Evolutionary conservation across 257 asterid genomes (phyloP).

Genomic region (Forsythia suspensa): DNA sequence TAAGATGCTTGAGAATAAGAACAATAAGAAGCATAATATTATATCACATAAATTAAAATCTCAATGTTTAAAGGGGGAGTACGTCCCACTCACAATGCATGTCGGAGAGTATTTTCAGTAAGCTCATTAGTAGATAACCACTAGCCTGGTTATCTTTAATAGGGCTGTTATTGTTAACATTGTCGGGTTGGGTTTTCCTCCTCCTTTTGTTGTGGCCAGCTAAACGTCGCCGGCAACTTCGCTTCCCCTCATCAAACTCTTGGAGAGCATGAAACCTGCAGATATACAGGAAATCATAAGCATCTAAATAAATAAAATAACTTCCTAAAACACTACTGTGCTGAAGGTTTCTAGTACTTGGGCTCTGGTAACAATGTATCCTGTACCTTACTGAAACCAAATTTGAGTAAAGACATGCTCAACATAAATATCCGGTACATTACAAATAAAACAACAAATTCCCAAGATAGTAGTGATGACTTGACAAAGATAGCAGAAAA

Average conservation of each 20-base stretch:
- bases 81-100: constrained; percentile 55
- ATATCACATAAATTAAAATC: constrained; percentile 11
- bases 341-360: neutral
- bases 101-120: constrained; percentile 73
- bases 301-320: neutral
- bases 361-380: neutral
- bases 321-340: neutral
- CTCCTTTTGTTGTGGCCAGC: constrained; percentile 87
- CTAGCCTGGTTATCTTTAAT: constrained; percentile 56
- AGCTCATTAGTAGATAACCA: constrained; percentile 62
- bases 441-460: neutral
- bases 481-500: no score
- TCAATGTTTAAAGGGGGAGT: neutral
- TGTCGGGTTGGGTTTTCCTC: constrained; percentile 66
- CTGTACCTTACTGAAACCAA: neutral
- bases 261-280: constrained; percentile 79
- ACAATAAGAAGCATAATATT: neutral
- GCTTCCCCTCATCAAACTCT: constrained; percentile 84
- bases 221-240: constrained; percentile 80
- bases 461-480: neutral
- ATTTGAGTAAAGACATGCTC: neutral
- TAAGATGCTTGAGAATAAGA: constrained; percentile 2
- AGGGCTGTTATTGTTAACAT: constrained; percentile 34
- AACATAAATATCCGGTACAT: neutral
- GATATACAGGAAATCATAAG: neutral